A percentile compares a stretch with the other conserved stretches of the same genome.
phyloP scores from a whole-genome alignment of 2,329 filamentous ascomycete genomes.

The Herpotrichia juniperi region DNA sequence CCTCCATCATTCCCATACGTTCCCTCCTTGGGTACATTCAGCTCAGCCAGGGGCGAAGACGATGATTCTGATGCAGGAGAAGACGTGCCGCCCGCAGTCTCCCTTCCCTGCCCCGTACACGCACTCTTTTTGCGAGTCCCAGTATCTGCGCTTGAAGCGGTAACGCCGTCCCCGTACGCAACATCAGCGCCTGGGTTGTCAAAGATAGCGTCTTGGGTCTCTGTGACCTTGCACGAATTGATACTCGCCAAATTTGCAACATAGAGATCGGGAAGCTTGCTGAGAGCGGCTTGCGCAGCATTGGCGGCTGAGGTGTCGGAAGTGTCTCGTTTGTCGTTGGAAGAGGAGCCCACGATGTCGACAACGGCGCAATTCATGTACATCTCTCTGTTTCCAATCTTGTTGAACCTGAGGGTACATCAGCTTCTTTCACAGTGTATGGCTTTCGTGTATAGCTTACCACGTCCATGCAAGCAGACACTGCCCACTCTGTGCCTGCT shows the following conservation, averaged over 20 bases:
- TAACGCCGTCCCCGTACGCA: constrained; percentile 43
- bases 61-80: constrained; percentile 10
- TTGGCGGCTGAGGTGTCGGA: constrained; percentile 8
- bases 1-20: no score
- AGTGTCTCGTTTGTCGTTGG: constrained; percentile 55
- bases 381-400: constrained; percentile 78
- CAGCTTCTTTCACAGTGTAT: constrained; percentile 13
- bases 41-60: constrained; percentile 3
- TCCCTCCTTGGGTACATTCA: no score
- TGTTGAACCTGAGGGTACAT: constrained; percentile 62
- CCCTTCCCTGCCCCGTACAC: constrained; percentile 27
- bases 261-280: constrained; percentile 49
- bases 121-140: constrained; percentile 11
- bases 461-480: constrained; percentile 74
- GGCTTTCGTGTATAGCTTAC: constrained; percentile 14
- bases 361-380: constrained; percentile 86
- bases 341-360: constrained; percentile 65
- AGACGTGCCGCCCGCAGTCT: constrained; percentile 16
- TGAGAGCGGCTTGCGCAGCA: constrained; percentile 30
- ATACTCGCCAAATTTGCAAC: constrained; percentile 50
- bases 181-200: constrained; percentile 50
- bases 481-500: constrained; percentile 63
- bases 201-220: constrained; percentile 48
- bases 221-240: constrained; percentile 48
- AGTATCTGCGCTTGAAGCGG: constrained; percentile 11